Base-by-base conservation (phyloP, 1,284 basidiomycete species). In the Ganoderma leucocontextum region DNA sequence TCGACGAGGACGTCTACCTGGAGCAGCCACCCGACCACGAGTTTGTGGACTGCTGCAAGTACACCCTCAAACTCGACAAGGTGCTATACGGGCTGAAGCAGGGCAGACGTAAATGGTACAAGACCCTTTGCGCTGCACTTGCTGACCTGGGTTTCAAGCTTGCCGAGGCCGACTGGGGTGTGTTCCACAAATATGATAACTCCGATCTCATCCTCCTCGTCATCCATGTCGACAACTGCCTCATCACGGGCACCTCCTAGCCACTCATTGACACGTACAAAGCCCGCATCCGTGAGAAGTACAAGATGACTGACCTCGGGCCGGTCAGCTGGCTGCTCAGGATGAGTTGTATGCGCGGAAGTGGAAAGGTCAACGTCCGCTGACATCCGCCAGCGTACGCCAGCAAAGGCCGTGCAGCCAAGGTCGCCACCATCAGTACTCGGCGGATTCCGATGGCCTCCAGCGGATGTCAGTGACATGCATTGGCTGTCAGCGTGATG, bases 21-120 rank as follows among this genome's bases (percentile, higher is more conserved):
- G 70, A 80, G n/a, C 82, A 83, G 64, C 82, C 80, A 0, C 57
- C 72, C 9, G 80, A 78, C 9, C 80, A 47, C 22, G 65, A 41
- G 12, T 25, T 63, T 22, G 60, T 53, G 0, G 63, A 62, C 57
- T 36, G 47, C 22, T 13, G 41, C 10, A 19, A 22, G 6, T 44
- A 35, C 29, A 62, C 62, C 0, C 25, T 58, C 3, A 52, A 63
- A 25, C 70, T 79, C 13, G 19, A 59, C 13, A 68, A 73, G 47
- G 68, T 75, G 2, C 63, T 79, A 1, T 79, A 78, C 41, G 75
- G 77, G 1, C 62, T 77, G 13, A 77, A 75, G 47, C 77, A 78
- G 63, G 71, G 68, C 17, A 73, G 73, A 12, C 63, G 66, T 13
- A 49, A 52, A 13, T 78, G 77, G 77, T 69, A 71, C 47, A 41